Evolutionary conservation across 164 flowering plant species (phyloP), one percentile per base, ranked within the genome.

Genomic region (Vitis rotundifolia): DNA sequence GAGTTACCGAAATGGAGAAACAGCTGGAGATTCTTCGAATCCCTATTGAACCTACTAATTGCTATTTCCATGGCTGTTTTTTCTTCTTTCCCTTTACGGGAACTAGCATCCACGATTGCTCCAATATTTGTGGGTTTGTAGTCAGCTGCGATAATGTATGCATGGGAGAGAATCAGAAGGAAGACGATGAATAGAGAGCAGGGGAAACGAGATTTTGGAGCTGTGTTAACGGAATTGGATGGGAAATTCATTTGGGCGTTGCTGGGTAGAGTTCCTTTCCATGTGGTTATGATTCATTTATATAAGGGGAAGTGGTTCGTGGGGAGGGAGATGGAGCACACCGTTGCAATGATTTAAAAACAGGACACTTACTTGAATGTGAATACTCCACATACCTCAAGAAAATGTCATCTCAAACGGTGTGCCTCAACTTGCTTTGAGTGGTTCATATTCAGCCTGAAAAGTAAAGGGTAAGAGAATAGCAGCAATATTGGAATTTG

Each of bases 61-160:
- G 84, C 88, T 11, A 82, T 76, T 60, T 81, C 78, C 70, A 85
- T 70, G 53, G 86, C 83, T 1, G 59, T 64, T 75, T 54, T 70
- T 55, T 71, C 67, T 77, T 85, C 84, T 71, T 71, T 79, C 16
- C 88, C 88, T 0, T 61, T 58, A 4, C 76, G 73, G 13, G 86
- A 67, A 29, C 64, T 54, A 2, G 14, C 55, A 48, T 85, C 79
- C 3, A 82, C 15, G 49, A 82, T 71, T 16, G 78, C 85, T 26
- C 81, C 82, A 2, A 83, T 71, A 44, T 66, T 75, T 11, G 58
- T 63, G 19, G 55, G n/a, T 29, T 50, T 29, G n/a, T 44, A 4
- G 18, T 9, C 47, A 15, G 56, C 54, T 26, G 67, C 54, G 19
- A 77, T 49, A 11, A 47, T n/a, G 47, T 15, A 56, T 29, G 70